Base-by-base conservation (phyloP, 139 green algal species). In the Volvox africanus region DNA sequence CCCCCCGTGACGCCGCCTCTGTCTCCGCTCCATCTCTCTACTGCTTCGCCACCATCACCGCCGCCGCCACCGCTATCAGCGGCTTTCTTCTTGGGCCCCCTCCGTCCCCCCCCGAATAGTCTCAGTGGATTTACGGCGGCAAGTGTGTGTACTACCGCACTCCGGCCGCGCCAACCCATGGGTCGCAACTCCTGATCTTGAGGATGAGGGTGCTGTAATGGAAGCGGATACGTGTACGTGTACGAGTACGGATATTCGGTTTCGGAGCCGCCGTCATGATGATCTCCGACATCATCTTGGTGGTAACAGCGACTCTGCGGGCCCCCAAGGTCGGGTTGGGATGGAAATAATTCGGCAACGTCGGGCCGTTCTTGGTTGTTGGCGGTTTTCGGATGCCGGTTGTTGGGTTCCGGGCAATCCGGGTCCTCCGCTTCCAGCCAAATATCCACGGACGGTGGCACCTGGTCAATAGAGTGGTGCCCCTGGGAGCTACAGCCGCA, bases 91-190 rank as follows among this genome's bases (percentile, higher is more conserved):
- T 30, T 44, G 55, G 55, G 11, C 1, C 79, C 22, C n/a, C 82
- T 55, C 32, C 82, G 61, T 1, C 24, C 80, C 28, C 1, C 50
- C 28, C 80, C 80, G 26, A 88, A 78, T 61, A 77, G 61, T 35
- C 82, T 32, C 32, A 88, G 62, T 18, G 82, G 82, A 30, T 88
- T 88, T 33, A 88, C 82, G 19, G 82, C 82, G 13, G 6, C 24
- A 11, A 88, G 82, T 9, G 82, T 78, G 32, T 50, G 16, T 3
- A 75, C 50, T 19, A 87, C 80, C 1, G 61, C n/a, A 50, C 50
- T 75, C 0, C 80, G 28, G 16, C 80, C 28, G 55, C 61, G 55
- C 19, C 61, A 61, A 11, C 61, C 21, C 67, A 6, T 61, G 77
- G 77, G 19, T 14, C 17, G 77, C 77, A 11, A 26, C 24, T 61